A percentile compares a stretch with the other conserved stretches of the same genome.
Evolutionary conservation across 768 basidiomycete genomes (phyloP).

Genomic region (Cystobasidium onofrii): DNA sequence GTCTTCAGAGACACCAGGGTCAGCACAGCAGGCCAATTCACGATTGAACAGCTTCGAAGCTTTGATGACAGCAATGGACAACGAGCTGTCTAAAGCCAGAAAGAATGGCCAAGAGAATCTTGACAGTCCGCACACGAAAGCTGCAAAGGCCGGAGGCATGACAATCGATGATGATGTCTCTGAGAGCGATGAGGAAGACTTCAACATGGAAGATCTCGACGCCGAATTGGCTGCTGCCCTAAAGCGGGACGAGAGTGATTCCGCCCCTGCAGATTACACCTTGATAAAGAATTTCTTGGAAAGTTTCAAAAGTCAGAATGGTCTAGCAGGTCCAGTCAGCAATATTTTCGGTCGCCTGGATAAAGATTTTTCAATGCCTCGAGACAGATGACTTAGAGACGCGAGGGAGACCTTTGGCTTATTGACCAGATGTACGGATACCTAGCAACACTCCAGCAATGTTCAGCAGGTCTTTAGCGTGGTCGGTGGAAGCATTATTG

Average conservation of each 20-base stretch:
- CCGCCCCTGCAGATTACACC: slow-evolving; percentile 62
- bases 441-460: neutral
- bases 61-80: slow-evolving; percentile 93
- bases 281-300: slow-evolving; percentile 95
- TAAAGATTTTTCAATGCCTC: slow-evolving; percentile 63
- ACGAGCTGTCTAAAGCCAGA: slow-evolving; percentile 52
- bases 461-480: too few relatives aligned
- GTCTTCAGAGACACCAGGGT: neutral
- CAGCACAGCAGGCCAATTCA: slow-evolving; percentile 50
- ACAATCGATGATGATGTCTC: slow-evolving; percentile 34
- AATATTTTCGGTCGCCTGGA: slow-evolving; percentile 74
- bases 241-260: slow-evolving; percentile 51
- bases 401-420: too few relatives aligned
- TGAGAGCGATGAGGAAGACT: slow-evolving; percentile 50
- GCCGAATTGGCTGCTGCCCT: slow-evolving; percentile 52
- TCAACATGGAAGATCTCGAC: slow-evolving; percentile 67
- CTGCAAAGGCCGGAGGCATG: slow-evolving; percentile 30
- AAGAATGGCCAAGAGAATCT: slow-evolving; percentile 46
- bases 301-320: slow-evolving; percentile 86
- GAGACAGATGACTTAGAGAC: slow-evolving; percentile 51
- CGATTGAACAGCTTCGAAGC: slow-evolving; percentile 85
- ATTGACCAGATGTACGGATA: too few relatives aligned
- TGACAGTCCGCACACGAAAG: neutral
- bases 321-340: slow-evolving; percentile 81
- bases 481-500: too few relatives aligned